Evolutionary conservation across 768 basidiomycete species (phyloP), one percentile per base, ranked within the genome.

Genomic region (Lentinula lateritia): DNA sequence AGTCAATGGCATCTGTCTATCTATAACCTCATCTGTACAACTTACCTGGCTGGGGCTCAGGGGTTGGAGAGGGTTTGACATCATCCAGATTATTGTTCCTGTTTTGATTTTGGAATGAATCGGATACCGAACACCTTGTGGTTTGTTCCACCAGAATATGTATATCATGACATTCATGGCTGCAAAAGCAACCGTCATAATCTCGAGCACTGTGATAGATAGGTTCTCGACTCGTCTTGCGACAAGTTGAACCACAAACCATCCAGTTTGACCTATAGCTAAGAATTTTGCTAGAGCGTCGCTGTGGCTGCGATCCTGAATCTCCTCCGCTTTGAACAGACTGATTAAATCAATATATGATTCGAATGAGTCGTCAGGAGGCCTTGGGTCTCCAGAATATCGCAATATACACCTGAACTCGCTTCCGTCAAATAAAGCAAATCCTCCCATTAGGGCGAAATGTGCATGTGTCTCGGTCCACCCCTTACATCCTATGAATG

Each of bases 81-180:
- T 23, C 23, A 23, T 23, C 23, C 23, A 23, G 23, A 23, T 23
- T 23, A 23, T 23, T 23, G 23, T 23, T 23, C 23, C 23, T 23
- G 23, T 23, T 23, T 23, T 23, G 23, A 23, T 5, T 16, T 35
- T 28, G 34, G 34, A 9, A n/a, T 8, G 50, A 13, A 52, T 52
- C 10, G 50, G 50, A 52, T n/a, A 52, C 9, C 20, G 32, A 32
- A 52, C 32, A 5, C 72, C 67, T 13, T 68, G 64, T 10, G 76
- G 76, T 54, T 76, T 76, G 48, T 75, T 63, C 73, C 72, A 74
- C 75, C 75, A 76, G 50, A 71, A 63, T 38, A 63, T 55, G 54
- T 76, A 76, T 35, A 65, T 70, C 45, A 68, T 43, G 15, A 66
- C 43, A 52, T 71, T 74, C 35, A 74, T 61, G 9, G 65, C 35